Base-by-base conservation (phyloP, 176 grass and related monocot genomes). In the Bonia amplexicaulis region DNA sequence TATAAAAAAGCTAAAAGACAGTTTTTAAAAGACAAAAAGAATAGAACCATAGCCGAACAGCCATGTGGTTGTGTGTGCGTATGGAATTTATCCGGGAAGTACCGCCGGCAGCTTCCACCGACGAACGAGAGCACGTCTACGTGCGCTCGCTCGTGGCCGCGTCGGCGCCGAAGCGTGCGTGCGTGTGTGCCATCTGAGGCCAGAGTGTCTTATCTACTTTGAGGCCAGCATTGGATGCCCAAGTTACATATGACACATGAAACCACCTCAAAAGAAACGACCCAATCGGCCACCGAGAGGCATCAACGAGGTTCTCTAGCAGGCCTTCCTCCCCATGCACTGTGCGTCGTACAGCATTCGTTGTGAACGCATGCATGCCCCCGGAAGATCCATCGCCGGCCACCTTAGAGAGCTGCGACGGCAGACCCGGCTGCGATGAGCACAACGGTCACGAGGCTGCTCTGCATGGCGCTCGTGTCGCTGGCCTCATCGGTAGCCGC, bases 321-420 rank as follows among this genome's bases (percentile, higher is more conserved):
- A 52, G 14, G 49, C 6, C 49, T 52, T 52, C 49, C 49, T 52
- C 5, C 15, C 49, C 14, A 6, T 6, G 49, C 49, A 51, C 16
- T 14, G 4, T 51, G 14, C 4, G 49, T 17, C 6, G 49, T 16
- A 49, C 49, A 52, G 4, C 14, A 52, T 52, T 52, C 16, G 49
- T 17, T 52, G 49, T n/a, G 31, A 33, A 75, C 78, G 72, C 19
- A 52, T 41, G 72, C 63, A 26, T 41, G 42, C 31, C 9, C 75
- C 17, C 51, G 49, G 49, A 33, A 68, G 19, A 23, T 69, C 27
- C 22, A 48, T 11, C 37, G 9, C 16, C 26, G 29, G n/a, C 33
- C 76, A 26, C 16, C 55, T 90, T 29, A 90, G 33, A 65, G 58
- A 42, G 72, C 83, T 29, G 60, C 87, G 2, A 60, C n/a, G n/a